phyloP scores from a whole-genome alignment of 176 grass and related monocot species.

The Oryza officinalis region DNA sequence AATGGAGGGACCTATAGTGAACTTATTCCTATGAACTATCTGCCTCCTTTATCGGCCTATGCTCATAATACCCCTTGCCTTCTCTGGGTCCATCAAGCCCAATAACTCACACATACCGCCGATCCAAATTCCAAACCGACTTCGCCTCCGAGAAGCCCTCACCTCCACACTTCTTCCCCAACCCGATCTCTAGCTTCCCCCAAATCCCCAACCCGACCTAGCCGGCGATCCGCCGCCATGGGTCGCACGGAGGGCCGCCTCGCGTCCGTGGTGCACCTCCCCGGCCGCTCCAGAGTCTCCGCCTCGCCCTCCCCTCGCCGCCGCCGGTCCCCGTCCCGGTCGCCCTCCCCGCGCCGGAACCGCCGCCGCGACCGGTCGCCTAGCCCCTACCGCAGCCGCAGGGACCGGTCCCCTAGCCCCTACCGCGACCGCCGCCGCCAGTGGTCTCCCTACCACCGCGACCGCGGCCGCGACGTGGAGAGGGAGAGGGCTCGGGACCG shows the following conservation, averaged over 20 bases:
- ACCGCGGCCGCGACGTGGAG: constrained; percentile 25
- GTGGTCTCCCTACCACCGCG: constrained; percentile 59
- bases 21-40: too few species aligned
- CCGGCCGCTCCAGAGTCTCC: constrained; percentile 70
- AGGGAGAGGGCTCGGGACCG: constrained; percentile 27
- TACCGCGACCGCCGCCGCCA: constrained; percentile 50
- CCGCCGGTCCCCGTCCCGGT: constrained; percentile 39
- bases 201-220: not conserved
- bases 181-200: not conserved
- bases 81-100: not conserved
- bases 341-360: constrained; percentile 35
- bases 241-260: constrained; percentile 50
- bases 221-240: constrained; percentile 48
- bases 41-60: too few species aligned
- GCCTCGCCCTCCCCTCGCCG: constrained; percentile 61
- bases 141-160: constrained; percentile 17
- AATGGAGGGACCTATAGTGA: too few species aligned
- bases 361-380: constrained; percentile 28
- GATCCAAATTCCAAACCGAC: constrained; percentile 16
- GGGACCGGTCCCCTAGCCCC: constrained; percentile 24
- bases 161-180: not conserved
- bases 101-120: not conserved
- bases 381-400: constrained; percentile 42
- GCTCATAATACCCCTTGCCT: not conserved
- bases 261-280: constrained; percentile 62